Percentiles rank a stretch among this genome's conserved stretches.
These are phyloP conservation scores for Crithidia expoeki DNA, from an alignment of 208 protist species.

Conservation along the genomic window DNA sequence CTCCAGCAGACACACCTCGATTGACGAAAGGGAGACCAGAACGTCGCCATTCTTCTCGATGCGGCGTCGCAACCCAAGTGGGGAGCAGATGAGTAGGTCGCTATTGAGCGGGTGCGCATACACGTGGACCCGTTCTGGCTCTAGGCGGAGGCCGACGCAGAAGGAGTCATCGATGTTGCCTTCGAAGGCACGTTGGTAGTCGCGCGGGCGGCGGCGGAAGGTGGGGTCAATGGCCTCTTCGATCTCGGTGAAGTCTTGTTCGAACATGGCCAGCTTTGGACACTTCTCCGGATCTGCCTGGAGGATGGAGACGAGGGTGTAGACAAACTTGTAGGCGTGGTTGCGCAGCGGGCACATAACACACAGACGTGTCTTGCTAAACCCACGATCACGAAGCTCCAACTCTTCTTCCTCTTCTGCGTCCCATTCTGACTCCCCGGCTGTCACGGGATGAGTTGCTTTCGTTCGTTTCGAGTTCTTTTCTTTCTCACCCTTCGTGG, in stretches of 20 bases:
- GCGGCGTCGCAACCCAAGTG: conserved; percentile 88
- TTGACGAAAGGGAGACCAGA: conserved; percentile 87
- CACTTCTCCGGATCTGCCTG: conserved; percentile 66
- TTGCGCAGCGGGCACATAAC: conserved; percentile 95
- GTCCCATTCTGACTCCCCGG: conserved; percentile 25
- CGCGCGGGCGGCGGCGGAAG: conserved; percentile 79
- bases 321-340: conserved; percentile 87
- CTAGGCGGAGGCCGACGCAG: conserved; percentile 89
- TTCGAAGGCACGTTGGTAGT: conserved; percentile 93
- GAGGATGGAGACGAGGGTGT: conserved; percentile 79
- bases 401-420: conserved; percentile 58
- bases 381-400: conserved; percentile 94
- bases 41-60: conserved; percentile 81
- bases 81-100: conserved; percentile 96
- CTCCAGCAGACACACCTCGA: conserved; percentile 95
- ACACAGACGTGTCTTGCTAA: conserved; percentile 92
- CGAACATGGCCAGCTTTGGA: conserved; percentile 77
- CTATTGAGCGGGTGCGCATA: conserved; percentile 92
- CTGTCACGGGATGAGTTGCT: background rate
- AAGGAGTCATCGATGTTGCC: conserved; percentile 97
- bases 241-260: conserved; percentile 89
- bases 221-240: conserved; percentile 87
- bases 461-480: conserved; percentile 15
- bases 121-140: conserved; percentile 76
- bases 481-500: conserved; percentile 7